Base-by-base conservation (phyloP, 192 early-diverging fungal genomes). In the Mortierella hygrophila region DNA sequence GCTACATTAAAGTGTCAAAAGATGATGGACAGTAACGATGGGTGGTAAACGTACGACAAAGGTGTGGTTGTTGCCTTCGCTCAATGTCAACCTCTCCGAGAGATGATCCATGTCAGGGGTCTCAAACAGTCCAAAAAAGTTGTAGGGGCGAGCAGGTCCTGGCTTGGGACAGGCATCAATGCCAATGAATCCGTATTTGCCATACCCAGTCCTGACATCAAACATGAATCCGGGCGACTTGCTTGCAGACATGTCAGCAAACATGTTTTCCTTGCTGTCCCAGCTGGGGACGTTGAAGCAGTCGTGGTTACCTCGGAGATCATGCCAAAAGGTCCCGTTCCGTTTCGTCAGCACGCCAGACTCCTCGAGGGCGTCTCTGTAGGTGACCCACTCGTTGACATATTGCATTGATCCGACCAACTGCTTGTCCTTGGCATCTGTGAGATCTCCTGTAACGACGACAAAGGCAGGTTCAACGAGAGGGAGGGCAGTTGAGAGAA, bases 301-400 rank as follows among this genome's bases (percentile, higher is more conserved):
- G 76, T 98, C 97, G 88, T 98, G 97, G 82, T 98, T 98, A 6
- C 97, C 97, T n/a, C 97, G 91, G 77, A 96, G 90, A 88, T 98
- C 97, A 81, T 93, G 94, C 90, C 94, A 97, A 52, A 95, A 96
- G 10, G 87, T 80, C 21, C 91, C 92, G 81, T 89, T 86, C 68
- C 93, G 87, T 32, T 91, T 88, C 0, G 47, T 55, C 46, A 89
- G 77, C 0, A 95, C 84, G 7, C 87, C 83, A 16, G 93, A 83
- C 26, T 83, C 82, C 8, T 94, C 88, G 18, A 98, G 87, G 3
- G 94, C 90, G 1, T 75, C 81, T 29, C 92, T 81, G 76, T 98
- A 98, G 9, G 93, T 90, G 49, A 68, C 47, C 97, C 97, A 97
- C 79, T 98, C 97, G n/a, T 95, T 93, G 15, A 85, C 9, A 60